Evolutionary conservation across 441 rosid species (phyloP).

Genomic region (Hura crepitans): DNA sequence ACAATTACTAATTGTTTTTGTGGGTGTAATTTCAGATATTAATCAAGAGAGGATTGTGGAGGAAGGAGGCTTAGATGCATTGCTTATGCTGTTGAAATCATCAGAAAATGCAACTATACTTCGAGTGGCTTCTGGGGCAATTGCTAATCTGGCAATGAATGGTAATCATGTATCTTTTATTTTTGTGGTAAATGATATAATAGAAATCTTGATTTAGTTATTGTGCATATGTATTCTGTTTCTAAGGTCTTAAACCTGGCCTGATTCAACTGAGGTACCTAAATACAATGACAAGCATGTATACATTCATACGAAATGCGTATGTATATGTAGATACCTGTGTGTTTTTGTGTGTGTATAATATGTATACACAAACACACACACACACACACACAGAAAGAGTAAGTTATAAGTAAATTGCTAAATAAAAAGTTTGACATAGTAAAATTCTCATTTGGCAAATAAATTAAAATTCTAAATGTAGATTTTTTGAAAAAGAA

Average conservation of each 20-base stretch:
- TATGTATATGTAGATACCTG: too few species aligned
- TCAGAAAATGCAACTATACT: slow-evolving; percentile 71
- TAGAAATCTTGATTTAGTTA: slow-evolving; percentile 11
- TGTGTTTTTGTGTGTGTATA: too few species aligned
- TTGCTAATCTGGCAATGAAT: slow-evolving; percentile 94
- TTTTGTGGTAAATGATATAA: neutral
- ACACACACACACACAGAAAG: too few species aligned
- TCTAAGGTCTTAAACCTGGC: neutral
- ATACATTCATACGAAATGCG: too few species aligned
- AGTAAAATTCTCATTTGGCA: too few species aligned
- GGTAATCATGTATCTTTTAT: slow-evolving; percentile 38
- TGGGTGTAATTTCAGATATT: slow-evolving; percentile 42
- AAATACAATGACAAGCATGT: too few species aligned
- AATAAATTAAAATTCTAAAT: too few species aligned
- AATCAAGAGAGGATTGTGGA: slow-evolving; percentile 87
- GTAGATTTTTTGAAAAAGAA: too few species aligned
- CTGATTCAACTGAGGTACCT: too few species aligned
- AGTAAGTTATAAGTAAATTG: too few species aligned
- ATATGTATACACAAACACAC: too few species aligned
- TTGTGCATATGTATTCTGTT: neutral
- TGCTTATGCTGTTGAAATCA: slow-evolving; percentile 61
- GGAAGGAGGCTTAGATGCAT: slow-evolving; percentile 87
- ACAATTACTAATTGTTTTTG: neutral
- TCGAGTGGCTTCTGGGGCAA: slow-evolving; percentile 91
- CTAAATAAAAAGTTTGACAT: too few species aligned